Conservation (phyloP, 2,329 filamentous ascomycete genomes). For the Penicillium aurantiogriseum region DNA sequence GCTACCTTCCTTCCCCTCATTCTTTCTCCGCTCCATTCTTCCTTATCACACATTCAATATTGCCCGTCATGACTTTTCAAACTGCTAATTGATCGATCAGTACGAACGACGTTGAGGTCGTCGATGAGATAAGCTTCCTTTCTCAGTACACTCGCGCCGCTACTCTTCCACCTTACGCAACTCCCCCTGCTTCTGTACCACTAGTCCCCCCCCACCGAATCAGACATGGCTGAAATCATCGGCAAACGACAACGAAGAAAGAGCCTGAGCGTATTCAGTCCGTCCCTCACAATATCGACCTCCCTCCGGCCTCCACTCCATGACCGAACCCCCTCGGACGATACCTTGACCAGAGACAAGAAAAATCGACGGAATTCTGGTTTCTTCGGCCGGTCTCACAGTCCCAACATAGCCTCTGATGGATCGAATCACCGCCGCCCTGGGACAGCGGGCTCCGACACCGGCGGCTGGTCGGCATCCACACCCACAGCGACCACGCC, state of each 20-base stretch:
- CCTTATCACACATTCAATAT: conserved; percentile 6
- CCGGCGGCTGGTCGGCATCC: conserved; percentile 22
- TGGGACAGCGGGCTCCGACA: conserved; percentile 31
- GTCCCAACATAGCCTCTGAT: conserved; percentile 30
- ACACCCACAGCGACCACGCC: conserved; percentile 1
- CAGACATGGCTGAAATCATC: conserved; percentile 34
- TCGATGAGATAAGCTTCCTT: conserved; percentile 30
- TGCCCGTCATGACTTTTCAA: neutral
- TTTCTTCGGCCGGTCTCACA: conserved; percentile 36
- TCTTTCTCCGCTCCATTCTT: conserved; percentile 19
- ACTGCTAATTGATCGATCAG: conserved; percentile 14
- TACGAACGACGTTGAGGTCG: conserved; percentile 31
- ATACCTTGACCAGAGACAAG: conserved; percentile 34
- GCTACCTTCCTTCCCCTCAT: conserved; percentile 20
- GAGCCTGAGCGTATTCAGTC: conserved; percentile 35
- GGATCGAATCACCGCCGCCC: conserved; percentile 27
- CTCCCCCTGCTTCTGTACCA: conserved; percentile 10
- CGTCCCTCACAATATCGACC: conserved; percentile 26
- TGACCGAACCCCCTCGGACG: conserved; percentile 40
- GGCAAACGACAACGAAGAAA: conserved; percentile 38
- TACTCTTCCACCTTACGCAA: neutral
- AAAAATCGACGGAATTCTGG: conserved; percentile 39
- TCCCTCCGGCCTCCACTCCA: conserved; percentile 27
- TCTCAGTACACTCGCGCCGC: conserved; percentile 15
- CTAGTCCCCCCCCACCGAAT: neutral